These are phyloP conservation scores for Starmera dryadoides DNA, from an alignment of 805 yeast genomes.

Conservation along the genomic window DNA sequence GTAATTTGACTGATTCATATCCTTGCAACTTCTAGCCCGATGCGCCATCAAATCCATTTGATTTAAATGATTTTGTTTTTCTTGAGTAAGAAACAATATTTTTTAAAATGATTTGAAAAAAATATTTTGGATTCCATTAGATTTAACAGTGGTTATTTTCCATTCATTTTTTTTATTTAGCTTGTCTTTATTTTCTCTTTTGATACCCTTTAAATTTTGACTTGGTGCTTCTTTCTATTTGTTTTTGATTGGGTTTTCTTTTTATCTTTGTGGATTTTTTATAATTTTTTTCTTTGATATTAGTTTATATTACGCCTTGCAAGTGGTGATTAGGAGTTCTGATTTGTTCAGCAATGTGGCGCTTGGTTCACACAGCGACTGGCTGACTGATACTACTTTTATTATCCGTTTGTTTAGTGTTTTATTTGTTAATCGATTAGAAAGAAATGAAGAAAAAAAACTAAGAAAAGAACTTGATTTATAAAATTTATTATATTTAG, in stretches of 20 bases:
- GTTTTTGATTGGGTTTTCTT: not conserved
- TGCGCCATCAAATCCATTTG: constrained; percentile 25
- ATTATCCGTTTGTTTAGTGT: not conserved
- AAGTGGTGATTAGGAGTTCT: no score
- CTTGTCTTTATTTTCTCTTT: not conserved
- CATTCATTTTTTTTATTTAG: not conserved
- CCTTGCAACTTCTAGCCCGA: constrained; percentile 15
- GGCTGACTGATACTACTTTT: constrained; percentile 2
- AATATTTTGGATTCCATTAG: no score
- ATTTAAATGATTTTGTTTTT: constrained; percentile 23
- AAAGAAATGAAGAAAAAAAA: no score
- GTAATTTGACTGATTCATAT: no score
- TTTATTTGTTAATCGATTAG: no score
- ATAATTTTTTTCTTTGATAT: no score
- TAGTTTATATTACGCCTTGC: no score
- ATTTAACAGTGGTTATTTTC: no score
- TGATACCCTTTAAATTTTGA: not conserved
- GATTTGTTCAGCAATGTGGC: constrained; percentile 16
- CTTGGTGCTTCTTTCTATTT: not conserved
- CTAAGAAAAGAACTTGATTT: no score
- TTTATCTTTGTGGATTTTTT: not conserved
- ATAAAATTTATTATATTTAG: no score
- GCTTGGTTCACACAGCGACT: constrained; percentile 18
- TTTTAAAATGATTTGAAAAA: not conserved
- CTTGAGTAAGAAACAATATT: constrained; percentile 7